Evolutionary conservation across 2,329 filamentous ascomycete species (phyloP).

Genomic region (Ceratocystis huliohia): DNA sequence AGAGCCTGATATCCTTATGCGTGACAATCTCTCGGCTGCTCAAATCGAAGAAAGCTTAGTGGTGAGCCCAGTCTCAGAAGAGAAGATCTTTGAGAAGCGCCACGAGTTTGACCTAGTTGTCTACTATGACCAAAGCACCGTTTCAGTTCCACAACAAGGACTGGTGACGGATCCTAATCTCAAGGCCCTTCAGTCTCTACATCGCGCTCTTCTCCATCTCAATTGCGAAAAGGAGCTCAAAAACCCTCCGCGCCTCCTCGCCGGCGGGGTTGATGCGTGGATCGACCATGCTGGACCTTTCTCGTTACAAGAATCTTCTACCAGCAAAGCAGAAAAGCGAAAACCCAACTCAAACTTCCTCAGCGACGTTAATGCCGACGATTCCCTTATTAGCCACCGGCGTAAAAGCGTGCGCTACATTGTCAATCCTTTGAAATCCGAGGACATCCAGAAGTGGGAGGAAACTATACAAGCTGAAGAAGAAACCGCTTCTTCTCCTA

Average conservation of each 20-base stretch:
- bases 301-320: slow-evolving; percentile 39
- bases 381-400: slow-evolving; percentile 6
- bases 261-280: slow-evolving; percentile 81
- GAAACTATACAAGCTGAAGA: slow-evolving; percentile 58
- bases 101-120: slow-evolving; percentile 77
- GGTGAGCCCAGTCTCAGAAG: slow-evolving; percentile 61
- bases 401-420: slow-evolving; percentile 36
- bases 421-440: slow-evolving; percentile 58
- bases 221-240: slow-evolving; percentile 66
- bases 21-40: slow-evolving; percentile 51
- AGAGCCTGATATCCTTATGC: slow-evolving; percentile 61
- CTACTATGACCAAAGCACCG: slow-evolving; percentile 67
- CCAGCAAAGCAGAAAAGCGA: slow-evolving; percentile 21
- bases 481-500: slow-evolving; percentile 36
- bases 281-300: slow-evolving; percentile 62
- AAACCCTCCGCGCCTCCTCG: slow-evolving; percentile 60
- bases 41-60: slow-evolving; percentile 56
- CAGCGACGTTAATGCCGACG: neutral
- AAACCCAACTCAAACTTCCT: slow-evolving; percentile 14
- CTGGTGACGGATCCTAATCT: slow-evolving; percentile 10
- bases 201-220: slow-evolving; percentile 70
- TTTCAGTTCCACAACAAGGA: slow-evolving; percentile 34
- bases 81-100: slow-evolving; percentile 56
- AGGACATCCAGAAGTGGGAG: slow-evolving; percentile 72
- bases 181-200: slow-evolving; percentile 40